phyloP scores from a whole-genome alignment of 495 filamentous ascomycete genomes.

The Neurospora sp. region DNA sequence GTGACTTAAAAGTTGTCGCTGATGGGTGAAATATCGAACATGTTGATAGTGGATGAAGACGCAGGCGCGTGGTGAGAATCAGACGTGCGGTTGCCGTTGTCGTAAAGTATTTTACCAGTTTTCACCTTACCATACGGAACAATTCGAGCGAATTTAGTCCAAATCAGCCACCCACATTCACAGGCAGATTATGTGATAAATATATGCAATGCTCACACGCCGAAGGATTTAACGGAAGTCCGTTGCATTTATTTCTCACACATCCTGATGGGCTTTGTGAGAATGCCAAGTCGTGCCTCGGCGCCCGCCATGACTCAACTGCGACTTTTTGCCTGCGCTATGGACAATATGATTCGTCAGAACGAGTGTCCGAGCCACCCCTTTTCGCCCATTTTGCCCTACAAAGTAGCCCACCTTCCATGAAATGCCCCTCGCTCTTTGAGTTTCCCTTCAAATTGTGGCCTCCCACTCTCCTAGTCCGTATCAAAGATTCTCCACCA shows the following conservation, averaged over 20 bases:
- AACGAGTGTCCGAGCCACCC: not conserved
- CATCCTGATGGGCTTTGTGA: too few relatives aligned
- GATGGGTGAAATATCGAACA: not conserved
- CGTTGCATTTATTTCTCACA: too few relatives aligned
- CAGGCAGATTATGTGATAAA: not conserved
- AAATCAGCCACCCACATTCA: not conserved
- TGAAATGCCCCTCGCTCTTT: not conserved
- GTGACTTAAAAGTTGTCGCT: not conserved
- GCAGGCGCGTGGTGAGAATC: not conserved
- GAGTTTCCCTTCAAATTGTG: not conserved
- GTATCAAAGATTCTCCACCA: not conserved
- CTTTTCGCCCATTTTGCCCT: not conserved
- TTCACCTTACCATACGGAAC: not conserved
- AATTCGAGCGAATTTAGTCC: not conserved
- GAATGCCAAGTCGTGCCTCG: not conserved
- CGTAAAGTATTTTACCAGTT: not conserved
- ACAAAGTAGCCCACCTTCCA: not conserved
- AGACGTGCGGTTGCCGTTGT: not conserved
- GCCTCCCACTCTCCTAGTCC: not conserved
- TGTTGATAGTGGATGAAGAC: not conserved
- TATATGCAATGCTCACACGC: too few relatives aligned
- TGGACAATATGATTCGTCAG: not conserved
- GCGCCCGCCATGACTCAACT: not conserved
- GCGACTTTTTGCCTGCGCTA: not conserved
- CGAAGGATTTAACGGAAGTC: too few relatives aligned